Base-by-base conservation (phyloP, 306 rosid genomes). In the Betula pendula region DNA sequence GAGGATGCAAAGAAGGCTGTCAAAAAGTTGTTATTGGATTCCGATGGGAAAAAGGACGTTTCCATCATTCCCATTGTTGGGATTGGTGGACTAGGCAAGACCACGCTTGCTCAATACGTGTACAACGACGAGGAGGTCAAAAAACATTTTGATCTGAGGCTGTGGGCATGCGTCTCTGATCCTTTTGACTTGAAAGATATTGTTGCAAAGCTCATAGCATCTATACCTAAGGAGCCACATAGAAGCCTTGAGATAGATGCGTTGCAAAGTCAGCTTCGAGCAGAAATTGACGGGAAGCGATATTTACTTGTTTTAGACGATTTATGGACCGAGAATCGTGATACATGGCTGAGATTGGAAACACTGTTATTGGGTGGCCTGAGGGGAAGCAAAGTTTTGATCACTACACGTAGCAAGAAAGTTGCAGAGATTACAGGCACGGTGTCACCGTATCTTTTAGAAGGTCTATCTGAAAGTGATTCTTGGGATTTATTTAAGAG, bases 11-110 rank as follows among this genome's bases (percentile, higher is more conserved):
- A 59, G 63, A 31, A 33, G 22, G n/a, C 9, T 6, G 16, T 78
- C 24, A 0, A 56, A 2, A 27, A 20, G 17, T 1, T 25, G 55
- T 9, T 78, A 10, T 25, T 70, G 16, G 19, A 70, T n/a, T 43
- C 63, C 8, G n/a, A 4, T 35, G 2, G 20, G 42, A 25, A 70
- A 8, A 42, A 58, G 3, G 16, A 22, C n/a, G 43, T 35, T 35
- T 35, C 38, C 38, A 35, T 35, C 38, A 35, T 35, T 35, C 40
- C 40, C 6, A 35, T 35, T 1, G 29, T 78, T 31, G 81, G 81
- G 6, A 10, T 65, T 31, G 76, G 76, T 29, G 76, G 81, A 70
- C 48, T 48, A 19, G 76, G 81, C 12, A 78, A 78, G 68, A 78
- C 81, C 14, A 6, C 76, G 6, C 70, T 78, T 78, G 76, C 71